Evolutionary conservation across 176 grass and related monocot species (phyloP).

Genomic region (Raddia guianensis): DNA sequence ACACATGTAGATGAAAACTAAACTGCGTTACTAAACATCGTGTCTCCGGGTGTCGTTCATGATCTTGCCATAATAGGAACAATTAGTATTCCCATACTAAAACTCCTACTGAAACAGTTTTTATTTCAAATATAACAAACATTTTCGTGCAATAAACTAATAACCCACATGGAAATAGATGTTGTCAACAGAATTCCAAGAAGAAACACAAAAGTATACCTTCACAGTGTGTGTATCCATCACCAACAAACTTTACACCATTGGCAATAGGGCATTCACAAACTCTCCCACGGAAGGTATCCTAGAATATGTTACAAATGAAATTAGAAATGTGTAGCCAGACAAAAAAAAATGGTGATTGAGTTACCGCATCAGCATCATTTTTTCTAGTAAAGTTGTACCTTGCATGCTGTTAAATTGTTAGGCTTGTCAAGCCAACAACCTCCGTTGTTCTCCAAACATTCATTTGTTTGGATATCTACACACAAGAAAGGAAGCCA

Average conservation of each 20-base stretch:
- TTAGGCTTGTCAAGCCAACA: constrained; percentile 68
- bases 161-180: neutral
- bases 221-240: constrained; percentile 83
- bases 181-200: neutral
- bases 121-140: neutral
- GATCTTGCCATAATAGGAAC: too few species aligned
- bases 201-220: constrained; percentile 45
- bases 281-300: constrained; percentile 88
- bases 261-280: constrained; percentile 78
- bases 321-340: constrained; percentile 14
- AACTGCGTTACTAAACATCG: too few species aligned
- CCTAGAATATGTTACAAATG: constrained; percentile 38
- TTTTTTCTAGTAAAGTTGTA: constrained; percentile 23
- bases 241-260: constrained; percentile 80
- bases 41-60: too few species aligned
- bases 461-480: constrained; percentile 94
- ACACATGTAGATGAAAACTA: too few species aligned
- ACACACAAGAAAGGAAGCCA: neutral
- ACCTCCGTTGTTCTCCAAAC: constrained; percentile 93
- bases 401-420: constrained; percentile 87
- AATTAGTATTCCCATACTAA: neutral
- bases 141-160: neutral
- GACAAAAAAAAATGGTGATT: neutral
- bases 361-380: neutral
- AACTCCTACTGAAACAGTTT: neutral